Evolutionary conservation across 495 filamentous ascomycete genomes (phyloP), one percentile per base, ranked within the genome.

Genomic region (Collariella sp.): DNA sequence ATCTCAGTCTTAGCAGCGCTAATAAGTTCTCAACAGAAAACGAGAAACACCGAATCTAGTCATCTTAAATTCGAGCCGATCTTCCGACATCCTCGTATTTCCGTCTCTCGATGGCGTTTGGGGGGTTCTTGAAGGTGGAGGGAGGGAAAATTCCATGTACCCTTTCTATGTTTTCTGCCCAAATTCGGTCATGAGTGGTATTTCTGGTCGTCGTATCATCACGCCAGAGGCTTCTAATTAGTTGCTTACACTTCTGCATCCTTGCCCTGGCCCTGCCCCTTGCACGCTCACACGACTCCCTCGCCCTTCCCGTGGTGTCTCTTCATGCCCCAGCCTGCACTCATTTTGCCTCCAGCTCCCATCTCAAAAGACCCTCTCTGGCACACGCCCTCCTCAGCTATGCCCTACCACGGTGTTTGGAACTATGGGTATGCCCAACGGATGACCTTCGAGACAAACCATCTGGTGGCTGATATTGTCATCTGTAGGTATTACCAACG

Each of bases 41-140:
- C 71, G 86, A 90, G 66, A 90, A 90, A 69, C 86, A 90, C 73
- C 82, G 86, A 24, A 62, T 66, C 45, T 66, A 62, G 46, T 34
- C 31, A 18, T 36, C 13, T 42, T 24, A 29, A 18, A 44, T 23
- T 26, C 50, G 31, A 47, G 22, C 15, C 23, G 29, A n/a, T 33
- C 10, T 33, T 29, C 20, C 46, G 23, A n/a, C 41, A 45, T 46
- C 54, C 38, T 39, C 46, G 26, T 55, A 31, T 51, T 12, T 50
- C 46, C 40, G 43, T 50, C 5, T 53, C 58, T 51, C 41, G 42
- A 43, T 36, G 61, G 61, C 61, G 61, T 63, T 60, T 43, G 42
- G 43, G 61, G 55, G 40, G 39, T 42, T 34, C 46, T 44, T 9
- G 42, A 38, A 35, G 54, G 19, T 45, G 38, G 26, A 51, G 49